phyloP scores from a whole-genome alignment of 2,329 filamentous ascomycete species.

The Trichothecium sympodiale region DNA sequence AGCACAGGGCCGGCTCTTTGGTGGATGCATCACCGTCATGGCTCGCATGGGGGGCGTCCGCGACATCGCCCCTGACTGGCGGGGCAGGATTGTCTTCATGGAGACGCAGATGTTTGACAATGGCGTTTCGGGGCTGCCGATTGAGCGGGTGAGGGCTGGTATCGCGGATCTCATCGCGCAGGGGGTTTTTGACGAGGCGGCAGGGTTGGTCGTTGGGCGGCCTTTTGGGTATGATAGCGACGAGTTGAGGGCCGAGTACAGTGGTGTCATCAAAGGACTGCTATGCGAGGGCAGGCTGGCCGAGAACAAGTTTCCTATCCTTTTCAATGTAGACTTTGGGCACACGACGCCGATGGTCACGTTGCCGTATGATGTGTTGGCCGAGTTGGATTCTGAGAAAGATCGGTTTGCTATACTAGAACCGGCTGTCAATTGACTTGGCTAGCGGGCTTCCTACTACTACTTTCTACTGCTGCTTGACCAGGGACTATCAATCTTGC shows the following conservation, averaged over 20 bases:
- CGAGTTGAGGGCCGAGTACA: conserved; percentile 16
- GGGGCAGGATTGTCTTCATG: conserved; percentile 25
- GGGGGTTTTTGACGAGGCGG: conserved; percentile 28
- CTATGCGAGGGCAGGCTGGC: conserved; percentile 23
- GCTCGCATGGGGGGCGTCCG: conserved; percentile 22
- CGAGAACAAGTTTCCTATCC: conserved; percentile 23
- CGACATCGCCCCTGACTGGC: conserved; percentile 23
- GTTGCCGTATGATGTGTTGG: conserved; percentile 25
- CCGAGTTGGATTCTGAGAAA: conserved; percentile 23
- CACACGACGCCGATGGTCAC: conserved; percentile 31
- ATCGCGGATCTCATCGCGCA: conserved; percentile 29
- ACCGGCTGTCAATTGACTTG: too few species aligned
- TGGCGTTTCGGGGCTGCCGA: conserved; percentile 6
- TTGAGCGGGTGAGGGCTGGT: conserved; percentile 18
- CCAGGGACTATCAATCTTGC: too few species aligned
- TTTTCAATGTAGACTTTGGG: conserved; percentile 30
- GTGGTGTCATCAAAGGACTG: conserved; percentile 17
- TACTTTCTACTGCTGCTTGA: too few species aligned
- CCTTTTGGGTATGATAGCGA: conserved; percentile 27
- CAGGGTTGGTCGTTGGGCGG: conserved; percentile 29
- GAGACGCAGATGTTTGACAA: conserved; percentile 26
- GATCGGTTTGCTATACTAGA: conserved; percentile 23
- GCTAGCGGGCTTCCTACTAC: too few species aligned
- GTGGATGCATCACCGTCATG: conserved; percentile 28
- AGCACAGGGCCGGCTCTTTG: conserved; percentile 30